A percentile compares a stretch with the other conserved stretches of the same genome.
Evolutionary conservation across 305 asterid species (phyloP).

Genomic region (Solanum aculeatissimum): DNA sequence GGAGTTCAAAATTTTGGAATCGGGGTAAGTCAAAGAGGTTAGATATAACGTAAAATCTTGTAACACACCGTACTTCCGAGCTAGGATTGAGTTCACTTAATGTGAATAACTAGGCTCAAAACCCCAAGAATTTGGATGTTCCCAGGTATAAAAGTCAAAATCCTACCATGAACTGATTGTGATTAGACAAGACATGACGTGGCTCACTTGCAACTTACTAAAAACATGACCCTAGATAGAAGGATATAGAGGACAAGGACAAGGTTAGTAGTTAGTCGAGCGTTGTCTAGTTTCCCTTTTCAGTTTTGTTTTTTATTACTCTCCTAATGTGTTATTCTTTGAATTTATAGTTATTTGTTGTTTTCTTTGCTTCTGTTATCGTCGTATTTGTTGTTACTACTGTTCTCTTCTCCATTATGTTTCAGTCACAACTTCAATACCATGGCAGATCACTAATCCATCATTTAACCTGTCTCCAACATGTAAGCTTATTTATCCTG

Average conservation of each 20-base stretch:
- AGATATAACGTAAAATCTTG: not conserved
- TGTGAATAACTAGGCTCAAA: not conserved
- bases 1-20: not conserved
- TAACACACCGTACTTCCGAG: not conserved
- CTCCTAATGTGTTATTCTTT: not conserved
- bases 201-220: not conserved
- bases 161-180: not conserved
- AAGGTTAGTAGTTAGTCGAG: not conserved
- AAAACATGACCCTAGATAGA: not conserved
- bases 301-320: not conserved
- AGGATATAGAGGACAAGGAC: not conserved
- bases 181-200: not conserved
- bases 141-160: not conserved
- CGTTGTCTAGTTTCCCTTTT: not conserved
- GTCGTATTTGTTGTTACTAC: not conserved
- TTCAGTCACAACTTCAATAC: not conserved
- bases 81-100: not conserved
- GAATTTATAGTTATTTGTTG: not conserved
- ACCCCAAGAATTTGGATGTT: not conserved
- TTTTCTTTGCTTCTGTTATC: not conserved
- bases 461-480: not conserved
- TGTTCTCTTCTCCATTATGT: not conserved
- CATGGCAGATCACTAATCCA: not conserved
- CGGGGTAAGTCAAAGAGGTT: not conserved
- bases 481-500: not conserved